Conservation (phyloP, 371 early-diverging fungal genomes). For the Sporodiniella umbellata region DNA sequence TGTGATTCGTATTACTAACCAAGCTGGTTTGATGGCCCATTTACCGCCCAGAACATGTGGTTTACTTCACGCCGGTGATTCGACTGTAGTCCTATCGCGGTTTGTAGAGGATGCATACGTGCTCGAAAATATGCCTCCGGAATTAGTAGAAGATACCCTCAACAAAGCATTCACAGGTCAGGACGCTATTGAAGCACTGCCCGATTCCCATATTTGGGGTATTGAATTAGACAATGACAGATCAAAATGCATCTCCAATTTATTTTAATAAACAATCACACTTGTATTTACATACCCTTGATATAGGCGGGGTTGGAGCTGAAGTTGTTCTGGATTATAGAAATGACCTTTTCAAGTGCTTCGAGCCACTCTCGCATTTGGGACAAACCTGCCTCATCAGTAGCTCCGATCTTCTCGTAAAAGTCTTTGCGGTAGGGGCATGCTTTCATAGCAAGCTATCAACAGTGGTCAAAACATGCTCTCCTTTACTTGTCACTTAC, state of each 20-base stretch:
- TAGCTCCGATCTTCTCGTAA: conserved; percentile 79
- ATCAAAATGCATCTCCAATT: neutral
- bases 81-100: conserved; percentile 16
- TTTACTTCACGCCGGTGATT: conserved; percentile 27
- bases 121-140: conserved; percentile 2
- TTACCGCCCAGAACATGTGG: conserved; percentile 38
- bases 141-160: conserved; percentile 13
- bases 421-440: conserved; percentile 90
- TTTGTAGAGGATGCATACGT: conserved; percentile 5
- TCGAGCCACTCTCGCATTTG: conserved; percentile 70
- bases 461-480: neutral
- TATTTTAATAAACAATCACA: neutral
- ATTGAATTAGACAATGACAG: neutral
- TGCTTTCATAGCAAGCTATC: conserved; percentile 88
- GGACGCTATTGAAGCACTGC: neutral
- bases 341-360: conserved; percentile 73
- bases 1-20: conserved; percentile 32
- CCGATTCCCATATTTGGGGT: neutral
- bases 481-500: conserved; percentile 44
- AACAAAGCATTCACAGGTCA: conserved; percentile 10
- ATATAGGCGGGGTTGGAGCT: conserved; percentile 40
- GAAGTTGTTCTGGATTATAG: conserved; percentile 32
- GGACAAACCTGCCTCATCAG: conserved; percentile 50
- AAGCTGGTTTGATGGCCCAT: conserved; percentile 25
- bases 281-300: conserved; percentile 48